Evolutionary conservation across 78 protist genomes (phyloP).

Genomic region (Mastigamoeba balamuthi): DNA sequence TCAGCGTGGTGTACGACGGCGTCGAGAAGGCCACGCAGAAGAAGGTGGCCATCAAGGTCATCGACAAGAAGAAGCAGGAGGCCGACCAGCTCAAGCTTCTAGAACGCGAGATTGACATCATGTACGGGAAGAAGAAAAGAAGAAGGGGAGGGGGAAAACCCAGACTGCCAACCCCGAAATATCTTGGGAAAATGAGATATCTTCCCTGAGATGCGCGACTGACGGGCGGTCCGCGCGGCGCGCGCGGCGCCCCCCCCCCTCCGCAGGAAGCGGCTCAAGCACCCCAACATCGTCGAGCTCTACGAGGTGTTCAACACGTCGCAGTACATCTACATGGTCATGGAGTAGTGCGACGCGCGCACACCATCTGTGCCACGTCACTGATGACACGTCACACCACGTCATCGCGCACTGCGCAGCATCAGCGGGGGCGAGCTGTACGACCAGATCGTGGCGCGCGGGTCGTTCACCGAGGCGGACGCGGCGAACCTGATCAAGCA

Average conservation of each 20-base stretch:
- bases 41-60: constrained; percentile 32
- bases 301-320: constrained; percentile 45
- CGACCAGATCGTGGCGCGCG: constrained; percentile 67
- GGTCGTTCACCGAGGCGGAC: constrained; percentile 68
- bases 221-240: too few species aligned
- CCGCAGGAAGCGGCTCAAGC: background rate
- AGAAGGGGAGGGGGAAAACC: too few species aligned
- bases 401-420: too few species aligned
- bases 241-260: too few species aligned
- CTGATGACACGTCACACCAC: too few species aligned
- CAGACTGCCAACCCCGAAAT: too few species aligned
- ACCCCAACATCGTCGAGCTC: constrained; percentile 28
- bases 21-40: constrained; percentile 19
- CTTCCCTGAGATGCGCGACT: too few species aligned
- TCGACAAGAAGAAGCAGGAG: constrained; percentile 36
- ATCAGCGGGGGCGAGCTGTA: constrained; percentile 87
- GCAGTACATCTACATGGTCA: constrained; percentile 30
- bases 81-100: constrained; percentile 21
- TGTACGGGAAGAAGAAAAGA: too few species aligned
- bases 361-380: too few species aligned
- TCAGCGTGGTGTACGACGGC: constrained; percentile 44
- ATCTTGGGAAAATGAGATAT: too few species aligned
- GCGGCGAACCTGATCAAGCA: constrained; percentile 57
- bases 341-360: constrained; percentile 6
- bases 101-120: background rate